Base-by-base conservation (phyloP, 805 yeast genomes). In the Saccharomyces eubayanus region DNA sequence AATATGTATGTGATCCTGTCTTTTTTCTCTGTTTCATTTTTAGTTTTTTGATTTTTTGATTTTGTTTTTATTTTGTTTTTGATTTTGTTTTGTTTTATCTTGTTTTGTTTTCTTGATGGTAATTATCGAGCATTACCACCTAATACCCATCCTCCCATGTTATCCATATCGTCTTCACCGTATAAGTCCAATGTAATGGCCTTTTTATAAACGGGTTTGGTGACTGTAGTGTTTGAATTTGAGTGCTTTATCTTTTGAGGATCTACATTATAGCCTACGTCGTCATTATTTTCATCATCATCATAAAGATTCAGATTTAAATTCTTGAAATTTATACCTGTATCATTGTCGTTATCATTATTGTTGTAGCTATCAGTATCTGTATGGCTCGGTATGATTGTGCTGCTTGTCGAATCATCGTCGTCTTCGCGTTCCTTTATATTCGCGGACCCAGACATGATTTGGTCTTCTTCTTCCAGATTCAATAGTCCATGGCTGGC, bases 171-270 rank as follows among this genome's bases (percentile, higher is more conserved):
- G 20, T 56, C 58, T 48, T 62, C 67, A 24, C 67, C 70, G 49
- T 69, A 69, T 16, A 69, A 55, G 55, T 67, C 67, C 11, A 68
- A 52, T 3, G 69, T 61, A 11, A 64, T 54, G 14, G 69, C 65
- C 51, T 62, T 67, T 53, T 65, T 66, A 58, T 63, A 64, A 48
- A 51, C 27, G 54, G 55, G 36, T 53, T 59, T 30, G 57, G 49
- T 49, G 45, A 54, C 20, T 45, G 54, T 41, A 46, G 51, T 20
- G 9, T 50, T 46, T 41, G 52, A 31, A 29, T 51, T 45, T 40
- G 47, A 16, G 48, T 36, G 40, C 46, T 36, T 24, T 5, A 31
- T 14, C 24, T n/a, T 29, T 5, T 30, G 27, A 21, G 47, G 21
- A 3, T 46, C 21, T 14, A 28, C 29, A 41, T 27, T 45, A 14